Evolutionary conservation across 2,329 filamentous ascomycete genomes (phyloP), one percentile per base, ranked within the genome.

Genomic region (Claviceps quebecensis): DNA sequence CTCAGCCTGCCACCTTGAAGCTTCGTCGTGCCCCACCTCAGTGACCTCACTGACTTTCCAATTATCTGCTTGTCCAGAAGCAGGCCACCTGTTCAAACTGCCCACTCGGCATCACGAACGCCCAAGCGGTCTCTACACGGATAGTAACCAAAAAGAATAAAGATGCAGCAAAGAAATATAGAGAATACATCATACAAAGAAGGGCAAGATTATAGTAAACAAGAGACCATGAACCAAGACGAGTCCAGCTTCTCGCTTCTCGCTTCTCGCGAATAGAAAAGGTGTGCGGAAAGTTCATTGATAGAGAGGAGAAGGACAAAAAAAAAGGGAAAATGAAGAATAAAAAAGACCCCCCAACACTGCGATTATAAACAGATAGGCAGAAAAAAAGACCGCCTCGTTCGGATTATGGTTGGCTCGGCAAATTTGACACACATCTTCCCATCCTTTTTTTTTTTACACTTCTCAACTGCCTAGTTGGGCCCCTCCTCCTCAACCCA

Each of bases 401-500:
- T 50, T 39, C 41, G 17, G 16, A 38, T 26, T 45, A 22, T n/a
- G 29, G 9, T 38, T 37, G 29, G 34, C 41, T 45, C 29, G 9
- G 19, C 41, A 45, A 36, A n/a, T 34, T 47, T 11, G 17, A 8
- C 9, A 44, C 29, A 49, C 48, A 8, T 39, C 8, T 19, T 46
- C 7, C 22, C 3, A 16, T 37, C n/a, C n/a, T n/a, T 14, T 37
- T 44, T 34, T 48, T 7, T 4, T 13, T 7, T 19, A 44, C 41
- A 45, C 59, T 46, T 17, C 58, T 13, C 6, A 38, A 63, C 5
- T 38, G n/a, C 34, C 45, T 67, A 81, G 67, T 81, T 81, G 53
- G 75, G 73, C 56, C 81, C 76, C 64, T 81, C 78, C 63, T 84
- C 80, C 65, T 84, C 80, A 38, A 79, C 78, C 81, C 81, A 84